phyloP scores from a whole-genome alignment of 75 land plant genomes.

The Isoetes taiwanensis region DNA sequence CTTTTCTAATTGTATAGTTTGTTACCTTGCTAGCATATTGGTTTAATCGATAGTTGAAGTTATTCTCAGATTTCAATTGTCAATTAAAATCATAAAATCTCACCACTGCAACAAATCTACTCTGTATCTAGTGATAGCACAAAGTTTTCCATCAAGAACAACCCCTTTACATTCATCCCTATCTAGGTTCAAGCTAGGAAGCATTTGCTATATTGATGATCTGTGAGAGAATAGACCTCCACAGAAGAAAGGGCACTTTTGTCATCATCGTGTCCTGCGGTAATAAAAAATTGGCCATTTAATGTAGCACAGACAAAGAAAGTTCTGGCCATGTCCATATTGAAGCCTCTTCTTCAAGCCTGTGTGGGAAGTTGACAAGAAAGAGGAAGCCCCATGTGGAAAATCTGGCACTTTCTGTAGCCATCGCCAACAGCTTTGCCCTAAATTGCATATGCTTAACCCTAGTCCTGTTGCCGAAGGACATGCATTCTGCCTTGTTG shows the following conservation, averaged over 20 bases:
- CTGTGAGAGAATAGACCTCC: conserved; percentile 13
- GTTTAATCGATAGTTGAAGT: no score
- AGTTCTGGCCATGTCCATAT: conserved; percentile 23
- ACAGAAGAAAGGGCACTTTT: conserved; percentile 21
- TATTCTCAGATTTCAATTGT: no score
- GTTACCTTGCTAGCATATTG: no score
- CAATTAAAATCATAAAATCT: no score
- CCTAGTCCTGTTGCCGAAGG: no score
- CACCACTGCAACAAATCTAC: conserved; percentile 14
- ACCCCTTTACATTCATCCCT: conserved; percentile 26
- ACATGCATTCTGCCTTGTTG: no score
- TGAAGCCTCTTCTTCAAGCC: conserved; percentile 18
- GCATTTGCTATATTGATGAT: conserved; percentile 17
- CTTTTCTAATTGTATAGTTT: no score
- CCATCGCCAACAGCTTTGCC: no score
- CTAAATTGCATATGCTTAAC: no score
- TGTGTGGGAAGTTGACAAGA: conserved; percentile 14
- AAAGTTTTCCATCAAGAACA: conserved; percentile 17
- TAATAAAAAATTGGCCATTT: conserved; percentile 11
- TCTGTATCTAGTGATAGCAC: conserved; percentile 37
- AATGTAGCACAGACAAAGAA: conserved; percentile 28
- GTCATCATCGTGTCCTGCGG: conserved; percentile 29
- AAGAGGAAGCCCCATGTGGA: conserved; percentile 20
- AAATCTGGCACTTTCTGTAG: no score
- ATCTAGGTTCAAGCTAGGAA: conserved; percentile 19